Evolutionary conservation across 331 rosid species (phyloP).

Genomic region (Acacia concinna): DNA sequence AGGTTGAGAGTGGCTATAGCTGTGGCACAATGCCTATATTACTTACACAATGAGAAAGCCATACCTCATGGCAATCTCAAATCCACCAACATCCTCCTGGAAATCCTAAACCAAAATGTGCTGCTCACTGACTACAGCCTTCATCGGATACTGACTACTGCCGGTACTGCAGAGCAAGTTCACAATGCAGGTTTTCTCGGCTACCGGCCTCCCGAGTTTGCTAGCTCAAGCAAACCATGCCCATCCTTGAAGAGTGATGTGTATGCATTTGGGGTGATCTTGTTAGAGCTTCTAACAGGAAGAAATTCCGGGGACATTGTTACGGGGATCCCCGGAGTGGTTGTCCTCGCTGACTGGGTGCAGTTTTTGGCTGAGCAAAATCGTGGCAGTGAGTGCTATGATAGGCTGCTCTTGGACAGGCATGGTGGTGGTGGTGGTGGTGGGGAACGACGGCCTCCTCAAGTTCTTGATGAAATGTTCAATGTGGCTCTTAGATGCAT

Average conservation of each 20-base stretch:
- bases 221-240: constrained; percentile 67
- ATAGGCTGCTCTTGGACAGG: constrained; percentile 48
- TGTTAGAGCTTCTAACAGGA: constrained; percentile 80
- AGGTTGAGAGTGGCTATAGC: constrained; percentile 60
- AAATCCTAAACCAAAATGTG: constrained; percentile 47
- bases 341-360: constrained; percentile 71
- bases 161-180: constrained; percentile 79
- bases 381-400: constrained; percentile 60
- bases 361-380: constrained; percentile 51
- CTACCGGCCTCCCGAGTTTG: constrained; percentile 78
- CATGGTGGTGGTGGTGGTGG: constrained; percentile 26
- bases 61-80: constrained; percentile 91
- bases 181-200: constrained; percentile 77
- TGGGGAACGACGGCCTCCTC: constrained; percentile 18
- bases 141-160: constrained; percentile 64
- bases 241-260: constrained; percentile 85
- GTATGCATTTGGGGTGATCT: constrained; percentile 71
- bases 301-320: constrained; percentile 61
- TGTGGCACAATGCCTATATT: constrained; percentile 60
- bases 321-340: constrained; percentile 57
- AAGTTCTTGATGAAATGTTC: constrained; percentile 57
- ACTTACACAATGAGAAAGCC: constrained; percentile 70
- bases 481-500: constrained; percentile 69
- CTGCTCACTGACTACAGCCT: constrained; percentile 70
- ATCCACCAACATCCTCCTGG: constrained; percentile 70